Conservation (phyloP, 768 basidiomycete species). For the Tricholoma flavovirens region DNA sequence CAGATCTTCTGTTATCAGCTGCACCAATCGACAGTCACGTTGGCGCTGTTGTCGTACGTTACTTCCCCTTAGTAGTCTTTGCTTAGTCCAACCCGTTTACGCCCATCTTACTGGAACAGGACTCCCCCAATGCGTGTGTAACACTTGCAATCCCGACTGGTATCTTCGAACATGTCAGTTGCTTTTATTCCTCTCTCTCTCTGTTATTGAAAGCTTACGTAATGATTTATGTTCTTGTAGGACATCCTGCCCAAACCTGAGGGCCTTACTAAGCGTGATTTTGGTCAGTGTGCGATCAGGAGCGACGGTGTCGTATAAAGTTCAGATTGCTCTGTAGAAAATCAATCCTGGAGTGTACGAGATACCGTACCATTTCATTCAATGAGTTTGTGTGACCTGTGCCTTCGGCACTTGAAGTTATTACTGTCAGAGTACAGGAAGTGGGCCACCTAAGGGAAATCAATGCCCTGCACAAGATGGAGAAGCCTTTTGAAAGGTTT, state of each 20-base stretch:
- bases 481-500: too few species aligned
- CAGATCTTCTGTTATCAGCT: conserved; percentile 59
- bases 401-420: too few species aligned
- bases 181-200: neutral
- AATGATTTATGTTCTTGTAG: conserved; percentile 24
- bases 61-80: neutral
- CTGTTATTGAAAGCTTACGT: neutral
- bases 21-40: conserved; percentile 62
- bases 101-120: conserved; percentile 33
- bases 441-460: too few species aligned
- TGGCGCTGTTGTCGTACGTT: conserved; percentile 58
- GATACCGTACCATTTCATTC: too few species aligned
- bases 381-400: too few species aligned
- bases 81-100: neutral
- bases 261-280: conserved; percentile 52
- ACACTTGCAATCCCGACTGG: conserved; percentile 70
- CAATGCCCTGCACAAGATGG: too few species aligned
- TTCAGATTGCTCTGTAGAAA: too few species aligned
- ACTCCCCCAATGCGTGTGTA: conserved; percentile 75
- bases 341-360: too few species aligned
- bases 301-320: conserved; percentile 51
- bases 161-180: conserved; percentile 65
- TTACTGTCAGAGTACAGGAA: too few species aligned
- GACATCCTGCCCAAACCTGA: conserved; percentile 64
- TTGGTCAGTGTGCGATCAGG: conserved; percentile 62